Base-by-base conservation (phyloP, 164 flowering plant species). In the Macadamia integrifolia region DNA sequence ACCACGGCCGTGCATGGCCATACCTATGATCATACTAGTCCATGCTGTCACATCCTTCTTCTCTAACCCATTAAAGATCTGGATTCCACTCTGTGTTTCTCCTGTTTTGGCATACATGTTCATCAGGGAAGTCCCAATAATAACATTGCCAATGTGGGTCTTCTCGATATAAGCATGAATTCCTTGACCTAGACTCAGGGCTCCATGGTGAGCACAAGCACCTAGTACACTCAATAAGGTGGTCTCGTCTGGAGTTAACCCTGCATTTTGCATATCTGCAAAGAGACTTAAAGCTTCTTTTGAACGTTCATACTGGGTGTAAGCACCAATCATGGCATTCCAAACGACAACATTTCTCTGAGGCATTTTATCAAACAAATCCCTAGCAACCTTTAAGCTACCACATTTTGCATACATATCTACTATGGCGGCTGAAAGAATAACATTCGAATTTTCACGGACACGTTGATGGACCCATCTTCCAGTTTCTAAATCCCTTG, bases 341-440 rank as follows among this genome's bases (percentile, higher is more conserved):
- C 77, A 78, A 14, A 71, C 76, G 13, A 74, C 71, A 40, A 74
- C 44, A 74, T 78, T 78, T 69, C 70, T 69, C 7, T 44, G 6
- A 29, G 77, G 77, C 77, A 78, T 74, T 31, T 62, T 30, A 23
- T 63, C 35, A 32, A 74, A 78, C 58, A 69, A 18, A 7, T 61
- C 57, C 49, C 73, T 62, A 1, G 80, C 77, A 14, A 50, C 10
- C 53, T 71, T 61, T 30, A 78, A 53, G 60, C 73, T 74, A 4
- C 80, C 80, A 69, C 77, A 74, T 62, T 66, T 71, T 1, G 75
- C 77, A 59, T 71, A 78, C 80, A 78, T 78, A 6, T 78, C 80
- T 42, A 74, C 46, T 14, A 78, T 43, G 32, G 79, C 76, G 17
- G 79, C 64, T 32, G 64, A 68, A 44, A 76, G 76, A 49, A 76